phyloP scores from a whole-genome alignment of 257 asterid species.

The Salvia rosmarinus region DNA sequence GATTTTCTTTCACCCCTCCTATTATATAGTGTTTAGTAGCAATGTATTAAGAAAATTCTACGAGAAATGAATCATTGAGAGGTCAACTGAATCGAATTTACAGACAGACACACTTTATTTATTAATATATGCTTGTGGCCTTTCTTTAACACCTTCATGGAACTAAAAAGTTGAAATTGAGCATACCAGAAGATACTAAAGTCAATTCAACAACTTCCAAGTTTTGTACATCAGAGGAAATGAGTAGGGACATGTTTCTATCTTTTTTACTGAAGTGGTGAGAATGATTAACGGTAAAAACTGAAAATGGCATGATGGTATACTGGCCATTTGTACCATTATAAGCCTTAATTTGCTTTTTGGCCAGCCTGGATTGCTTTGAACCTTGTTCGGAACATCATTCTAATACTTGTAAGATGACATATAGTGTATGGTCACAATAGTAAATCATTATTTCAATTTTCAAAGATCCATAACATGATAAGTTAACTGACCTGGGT shows the following conservation, averaged over 20 bases:
- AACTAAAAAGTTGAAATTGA: slow-evolving; percentile 15
- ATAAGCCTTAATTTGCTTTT: slow-evolving; percentile 5
- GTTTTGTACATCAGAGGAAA: neutral
- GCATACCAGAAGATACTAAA: neutral
- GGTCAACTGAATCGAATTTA: neutral
- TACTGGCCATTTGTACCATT: neutral
- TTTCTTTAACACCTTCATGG: neutral
- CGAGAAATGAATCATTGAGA: neutral
- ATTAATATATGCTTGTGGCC: neutral
- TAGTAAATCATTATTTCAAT: slow-evolving; percentile 18
- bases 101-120: neutral
- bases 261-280: neutral
- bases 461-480: slow-evolving; percentile 9
- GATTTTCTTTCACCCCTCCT: no score
- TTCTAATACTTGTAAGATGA: neutral
- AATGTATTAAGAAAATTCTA: no score
- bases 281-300: neutral
- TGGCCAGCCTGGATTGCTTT: neutral
- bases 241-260: neutral
- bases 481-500: slow-evolving; percentile 59
- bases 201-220: neutral
- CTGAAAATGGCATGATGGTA: neutral
- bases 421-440: slow-evolving; percentile 9
- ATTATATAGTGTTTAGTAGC: no score
- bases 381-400: slow-evolving; percentile 2